Base-by-base conservation (phyloP, 2,329 filamentous ascomycete genomes). In the Alternaria postmessia region DNA sequence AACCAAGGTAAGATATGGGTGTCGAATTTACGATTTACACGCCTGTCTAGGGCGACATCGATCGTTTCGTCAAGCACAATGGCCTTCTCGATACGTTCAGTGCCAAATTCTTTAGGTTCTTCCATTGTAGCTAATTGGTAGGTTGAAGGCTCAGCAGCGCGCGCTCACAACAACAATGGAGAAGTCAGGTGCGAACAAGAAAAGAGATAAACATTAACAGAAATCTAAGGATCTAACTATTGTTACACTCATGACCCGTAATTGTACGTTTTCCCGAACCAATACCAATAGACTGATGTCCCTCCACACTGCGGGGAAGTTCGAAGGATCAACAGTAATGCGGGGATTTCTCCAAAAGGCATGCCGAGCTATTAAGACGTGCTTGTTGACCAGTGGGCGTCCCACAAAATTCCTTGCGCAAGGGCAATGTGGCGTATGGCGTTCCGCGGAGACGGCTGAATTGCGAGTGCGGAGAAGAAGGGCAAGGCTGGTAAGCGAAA, bases 1-100 rank as follows among this genome's bases (percentile, higher is more conserved):
- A 83, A 73, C 80, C 80, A 82, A 4, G 81, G 81, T 11, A 83
- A 66, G 30, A 83, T 76, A 47, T 80, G 80, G 1, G 66, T 55
- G 65, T 83, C 81, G 51, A 83, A 77, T 48, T 80, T 81, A 22
- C 77, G 69, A 12, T 77, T 82, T 34, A 83, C 72, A 32, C 73
- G 63, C 47, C 67, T 71, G n/a, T 77, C 72, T 1, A 77, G 65
- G 8, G 65, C 64, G 7, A 41, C n/a, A 7, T 66, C 32, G 14
- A 44, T 26, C 4, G 42, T 20, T 18, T 41, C 14, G 0, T 52
- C n/a, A 2, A 39, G 38, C 3, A 24, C 9, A 14, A 38, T 52
- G 8, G 51, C 46, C 12, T 58, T 58, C 38, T 63, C 61, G 14
- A 58, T 58, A 16, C 36, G 58, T 9, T 43, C 43, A 5, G 49